phyloP scores from a whole-genome alignment of 305 asterid genomes.

The Solanum hybrid region DNA sequence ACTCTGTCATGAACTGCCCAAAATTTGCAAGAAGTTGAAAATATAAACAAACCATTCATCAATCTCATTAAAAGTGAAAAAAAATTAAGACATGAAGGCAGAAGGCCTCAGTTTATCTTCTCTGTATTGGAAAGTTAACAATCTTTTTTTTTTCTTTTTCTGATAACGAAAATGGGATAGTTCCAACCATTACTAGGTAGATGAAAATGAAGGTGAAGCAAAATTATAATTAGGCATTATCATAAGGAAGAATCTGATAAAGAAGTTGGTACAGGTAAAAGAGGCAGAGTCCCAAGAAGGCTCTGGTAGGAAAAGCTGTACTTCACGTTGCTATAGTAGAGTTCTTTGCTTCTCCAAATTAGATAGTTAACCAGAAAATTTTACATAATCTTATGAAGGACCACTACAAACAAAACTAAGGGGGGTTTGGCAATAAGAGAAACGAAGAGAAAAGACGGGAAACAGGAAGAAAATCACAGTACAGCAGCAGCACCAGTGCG shows the following conservation, averaged over 20 bases:
- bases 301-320: not conserved
- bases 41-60: not conserved
- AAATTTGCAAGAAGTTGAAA: conserved; percentile 3
- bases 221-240: not conserved
- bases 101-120: not conserved
- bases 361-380: not conserved
- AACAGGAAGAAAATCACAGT: not conserved
- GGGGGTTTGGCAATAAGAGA: not conserved
- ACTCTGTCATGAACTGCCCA: conserved; percentile 54
- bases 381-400: not conserved
- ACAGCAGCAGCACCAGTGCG: not conserved
- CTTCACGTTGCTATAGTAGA: not conserved
- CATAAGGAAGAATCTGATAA: not conserved
- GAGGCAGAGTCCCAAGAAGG: not conserved
- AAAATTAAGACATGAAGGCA: not conserved
- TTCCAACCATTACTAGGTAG: not conserved
- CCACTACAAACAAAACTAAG: not conserved
- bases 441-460: not conserved
- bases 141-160: not conserved
- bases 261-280: not conserved
- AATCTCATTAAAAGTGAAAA: not conserved
- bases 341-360: not conserved
- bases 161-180: not conserved
- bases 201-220: not conserved
- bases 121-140: not conserved